phyloP scores from a whole-genome alignment of 306 rosid species.

The Vigna trinervia region DNA sequence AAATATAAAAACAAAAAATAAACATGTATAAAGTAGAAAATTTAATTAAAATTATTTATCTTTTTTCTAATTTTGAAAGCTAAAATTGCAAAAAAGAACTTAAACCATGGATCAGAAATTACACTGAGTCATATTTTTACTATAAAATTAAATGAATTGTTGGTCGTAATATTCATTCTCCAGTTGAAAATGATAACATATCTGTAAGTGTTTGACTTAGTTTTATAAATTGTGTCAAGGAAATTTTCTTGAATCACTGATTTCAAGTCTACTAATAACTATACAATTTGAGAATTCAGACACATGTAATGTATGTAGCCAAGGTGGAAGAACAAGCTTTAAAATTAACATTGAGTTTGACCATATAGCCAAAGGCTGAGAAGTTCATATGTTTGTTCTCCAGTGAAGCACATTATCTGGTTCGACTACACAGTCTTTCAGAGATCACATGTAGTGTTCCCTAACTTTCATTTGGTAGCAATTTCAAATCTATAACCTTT shows the following conservation, averaged over 20 bases:
- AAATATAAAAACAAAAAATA: too few species aligned
- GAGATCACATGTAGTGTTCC: not conserved
- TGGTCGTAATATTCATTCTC: not conserved
- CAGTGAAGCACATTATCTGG: constrained; percentile 14
- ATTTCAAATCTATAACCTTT: not conserved
- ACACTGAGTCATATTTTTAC: not conserved
- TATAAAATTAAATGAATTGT: not conserved
- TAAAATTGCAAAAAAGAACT: too few species aligned
- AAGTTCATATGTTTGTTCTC: constrained; percentile 2
- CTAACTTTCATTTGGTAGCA: not conserved
- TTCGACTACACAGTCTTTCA: not conserved
- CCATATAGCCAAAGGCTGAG: not conserved
- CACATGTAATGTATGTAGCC: not conserved
- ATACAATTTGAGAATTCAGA: not conserved
- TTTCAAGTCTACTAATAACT: not conserved
- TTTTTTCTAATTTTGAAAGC: too few species aligned
- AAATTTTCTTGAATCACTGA: not conserved
- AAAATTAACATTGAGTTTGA: not conserved
- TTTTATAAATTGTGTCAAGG: not conserved
- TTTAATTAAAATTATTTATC: too few species aligned
- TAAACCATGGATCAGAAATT: too few species aligned
- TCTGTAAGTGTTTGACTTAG: not conserved
- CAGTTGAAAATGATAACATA: not conserved
- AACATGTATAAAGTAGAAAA: too few species aligned
- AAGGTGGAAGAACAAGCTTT: not conserved